Evolutionary conservation across 1,284 basidiomycete species (phyloP).

Genomic region (Trametes versicolor): DNA sequence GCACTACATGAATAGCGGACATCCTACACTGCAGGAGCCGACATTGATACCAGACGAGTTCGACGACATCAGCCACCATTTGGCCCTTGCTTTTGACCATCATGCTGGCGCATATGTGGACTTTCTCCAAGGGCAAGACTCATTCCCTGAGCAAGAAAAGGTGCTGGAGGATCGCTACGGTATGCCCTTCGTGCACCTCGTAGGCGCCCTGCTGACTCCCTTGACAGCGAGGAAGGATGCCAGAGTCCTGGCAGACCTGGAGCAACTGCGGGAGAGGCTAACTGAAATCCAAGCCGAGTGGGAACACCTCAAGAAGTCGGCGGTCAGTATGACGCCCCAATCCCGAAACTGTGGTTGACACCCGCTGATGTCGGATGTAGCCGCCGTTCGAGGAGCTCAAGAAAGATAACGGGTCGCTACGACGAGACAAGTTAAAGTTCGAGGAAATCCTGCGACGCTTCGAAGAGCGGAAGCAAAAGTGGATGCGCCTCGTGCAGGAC

Average conservation of each 20-base stretch:
- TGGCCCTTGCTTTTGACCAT: constrained; percentile 81
- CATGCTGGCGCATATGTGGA: constrained; percentile 73
- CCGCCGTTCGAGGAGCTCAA: constrained; percentile 71
- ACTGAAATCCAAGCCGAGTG: constrained; percentile 59
- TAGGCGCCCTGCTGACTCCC: constrained; percentile 11
- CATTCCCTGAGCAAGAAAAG: constrained; percentile 76
- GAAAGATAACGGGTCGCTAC: constrained; percentile 64
- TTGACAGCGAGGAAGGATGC: constrained; percentile 71
- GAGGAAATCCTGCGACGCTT: constrained; percentile 71
- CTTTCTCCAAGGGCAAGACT: constrained; percentile 78
- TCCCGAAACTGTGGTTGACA: background rate
- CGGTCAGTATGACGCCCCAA: constrained; percentile 50
- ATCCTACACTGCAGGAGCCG: constrained; percentile 73
- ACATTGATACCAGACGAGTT: constrained; percentile 72
- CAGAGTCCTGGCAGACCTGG: constrained; percentile 66
- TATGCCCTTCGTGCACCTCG: constrained; percentile 44
- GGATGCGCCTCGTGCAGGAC: constrained; percentile 67
- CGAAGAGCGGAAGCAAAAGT: constrained; percentile 69
- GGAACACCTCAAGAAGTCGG: constrained; percentile 66
- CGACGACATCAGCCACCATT: constrained; percentile 77
- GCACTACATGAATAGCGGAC: constrained; percentile 65
- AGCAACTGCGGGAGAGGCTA: constrained; percentile 59
- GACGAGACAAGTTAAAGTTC: constrained; percentile 75
- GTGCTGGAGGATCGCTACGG: constrained; percentile 81
- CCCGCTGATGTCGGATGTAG: constrained; percentile 48